Conservation (phyloP, 768 basidiomycete genomes). For the Wakefieldia striispora region DNA sequence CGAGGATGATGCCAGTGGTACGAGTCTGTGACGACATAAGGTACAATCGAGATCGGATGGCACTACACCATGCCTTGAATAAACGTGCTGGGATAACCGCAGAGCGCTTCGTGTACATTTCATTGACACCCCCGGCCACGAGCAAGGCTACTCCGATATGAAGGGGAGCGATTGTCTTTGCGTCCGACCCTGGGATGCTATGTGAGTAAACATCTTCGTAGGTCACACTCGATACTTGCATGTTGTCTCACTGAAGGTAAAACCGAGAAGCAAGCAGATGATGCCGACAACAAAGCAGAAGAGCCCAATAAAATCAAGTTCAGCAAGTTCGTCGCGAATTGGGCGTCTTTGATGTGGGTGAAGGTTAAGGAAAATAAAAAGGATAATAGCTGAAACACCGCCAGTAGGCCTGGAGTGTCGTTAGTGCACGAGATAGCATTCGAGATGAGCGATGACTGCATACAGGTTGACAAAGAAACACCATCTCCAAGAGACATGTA, state of each 20-base stretch:
- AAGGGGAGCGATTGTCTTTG: constrained; percentile 61
- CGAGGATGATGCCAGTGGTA: constrained; percentile 61
- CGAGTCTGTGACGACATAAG: constrained; percentile 49
- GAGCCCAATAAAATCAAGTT: constrained; percentile 75
- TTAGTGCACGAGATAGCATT: neutral
- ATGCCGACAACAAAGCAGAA: constrained; percentile 60
- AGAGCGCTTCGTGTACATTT: constrained; percentile 59
- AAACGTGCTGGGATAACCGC: constrained; percentile 74
- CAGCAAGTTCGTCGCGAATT: constrained; percentile 52
- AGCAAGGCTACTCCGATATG: constrained; percentile 55
- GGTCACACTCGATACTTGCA: constrained; percentile 44
- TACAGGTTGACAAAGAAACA: constrained; percentile 79
- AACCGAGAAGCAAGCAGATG: constrained; percentile 68
- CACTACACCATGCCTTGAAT: constrained; percentile 50
- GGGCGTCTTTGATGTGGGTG: constrained; percentile 67
- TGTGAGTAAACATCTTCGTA: neutral
- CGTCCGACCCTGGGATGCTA: constrained; percentile 46
- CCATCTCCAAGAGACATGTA: constrained; percentile 88
- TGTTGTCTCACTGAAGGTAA: constrained; percentile 63
- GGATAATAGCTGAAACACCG: constrained; percentile 55
- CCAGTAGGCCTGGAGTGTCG: constrained; percentile 60
- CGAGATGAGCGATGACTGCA: constrained; percentile 11
- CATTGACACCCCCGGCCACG: constrained; percentile 52
- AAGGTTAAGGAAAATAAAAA: constrained; percentile 77
- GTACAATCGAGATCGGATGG: neutral